Conservation (phyloP, 805 yeast genomes). For the Kluyveromyces siamensis region DNA sequence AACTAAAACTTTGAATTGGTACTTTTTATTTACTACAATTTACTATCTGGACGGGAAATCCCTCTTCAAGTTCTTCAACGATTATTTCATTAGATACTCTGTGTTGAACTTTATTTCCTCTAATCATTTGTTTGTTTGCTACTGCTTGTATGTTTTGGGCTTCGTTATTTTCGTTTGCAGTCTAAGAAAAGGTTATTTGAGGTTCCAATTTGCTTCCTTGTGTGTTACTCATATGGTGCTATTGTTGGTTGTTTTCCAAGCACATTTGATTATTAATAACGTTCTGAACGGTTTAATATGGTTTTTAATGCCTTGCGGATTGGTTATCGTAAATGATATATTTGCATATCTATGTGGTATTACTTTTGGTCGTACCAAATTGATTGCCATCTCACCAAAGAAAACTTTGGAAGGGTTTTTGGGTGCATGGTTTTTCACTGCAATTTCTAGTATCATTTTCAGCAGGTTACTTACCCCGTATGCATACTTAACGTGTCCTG, state of each 20-base stretch:
- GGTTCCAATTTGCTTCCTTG: slow-evolving; percentile 88
- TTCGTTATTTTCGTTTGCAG: slow-evolving; percentile 86
- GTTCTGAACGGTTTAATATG: slow-evolving; percentile 86
- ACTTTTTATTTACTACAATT: slow-evolving; percentile 76
- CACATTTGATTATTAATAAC: slow-evolving; percentile 84
- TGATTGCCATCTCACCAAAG: slow-evolving; percentile 90
- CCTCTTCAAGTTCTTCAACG: slow-evolving; percentile 56
- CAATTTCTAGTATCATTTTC: slow-evolving; percentile 58
- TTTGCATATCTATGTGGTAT: slow-evolving; percentile 97
- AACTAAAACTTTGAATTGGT: slow-evolving; percentile 85
- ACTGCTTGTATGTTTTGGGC: slow-evolving; percentile 77
- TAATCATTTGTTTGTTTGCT: slow-evolving; percentile 79
- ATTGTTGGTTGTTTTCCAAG: slow-evolving; percentile 83
- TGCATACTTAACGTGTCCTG: slow-evolving; percentile 83
- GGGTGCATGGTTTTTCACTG: slow-evolving; percentile 96
- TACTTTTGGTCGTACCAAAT: slow-evolving; percentile 87
- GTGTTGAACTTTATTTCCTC: slow-evolving; percentile 48
- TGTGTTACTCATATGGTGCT: slow-evolving; percentile 93
- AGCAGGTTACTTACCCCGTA: slow-evolving; percentile 56
- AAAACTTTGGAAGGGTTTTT: slow-evolving; percentile 95
- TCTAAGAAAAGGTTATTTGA: slow-evolving; percentile 78
- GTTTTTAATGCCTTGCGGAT: slow-evolving; percentile 86
- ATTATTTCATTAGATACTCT: slow-evolving; percentile 29
- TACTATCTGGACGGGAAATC: slow-evolving; percentile 86
- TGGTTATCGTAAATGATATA: slow-evolving; percentile 90